Percentiles rank a stretch among this genome's conserved stretches.
These are phyloP conservation scores for Bisporella sp. DNA, from an alignment of 2,329 filamentous ascomycete species.

Conservation along the genomic window DNA sequence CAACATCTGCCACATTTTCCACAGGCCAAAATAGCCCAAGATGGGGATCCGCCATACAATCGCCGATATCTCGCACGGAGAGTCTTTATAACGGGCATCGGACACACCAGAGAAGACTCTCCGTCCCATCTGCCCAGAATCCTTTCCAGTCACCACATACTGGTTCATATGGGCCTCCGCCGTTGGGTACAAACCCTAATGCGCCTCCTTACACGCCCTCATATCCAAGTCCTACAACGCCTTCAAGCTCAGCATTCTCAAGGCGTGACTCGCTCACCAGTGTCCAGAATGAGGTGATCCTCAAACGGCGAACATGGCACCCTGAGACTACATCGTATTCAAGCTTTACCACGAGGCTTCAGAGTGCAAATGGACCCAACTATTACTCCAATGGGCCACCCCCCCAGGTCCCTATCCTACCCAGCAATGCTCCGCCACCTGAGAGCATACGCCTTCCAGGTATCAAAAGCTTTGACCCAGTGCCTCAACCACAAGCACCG, in stretches of 20 bases:
- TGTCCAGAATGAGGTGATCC: conserved; percentile 60
- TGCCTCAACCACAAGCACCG: conserved; percentile 56
- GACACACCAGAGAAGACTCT: conserved; percentile 67
- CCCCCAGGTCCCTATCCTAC: conserved; percentile 19
- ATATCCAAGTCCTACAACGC: conserved; percentile 56
- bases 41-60: conserved; percentile 61
- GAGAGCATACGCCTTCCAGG: conserved; percentile 68
- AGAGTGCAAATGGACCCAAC: conserved; percentile 65
- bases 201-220: conserved; percentile 43
- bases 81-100: conserved; percentile 64
- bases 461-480: conserved; percentile 84
- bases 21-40: conserved; percentile 70
- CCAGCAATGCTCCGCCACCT: conserved; percentile 38
- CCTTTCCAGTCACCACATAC: conserved; percentile 65
- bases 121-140: conserved; percentile 69
- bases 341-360: conserved; percentile 55
- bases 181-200: conserved; percentile 40
- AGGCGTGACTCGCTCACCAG: conserved; percentile 59
- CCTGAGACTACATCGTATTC: conserved; percentile 58
- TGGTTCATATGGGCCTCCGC: conserved; percentile 47
- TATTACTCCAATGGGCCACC: conserved; percentile 37
- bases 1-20: conserved; percentile 77
- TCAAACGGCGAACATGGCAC: conserved; percentile 85
- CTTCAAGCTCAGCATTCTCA: conserved; percentile 53
- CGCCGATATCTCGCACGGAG: conserved; percentile 66